phyloP scores from a whole-genome alignment of 495 filamentous ascomycete species.

The Aspergillus ellipticus region DNA sequence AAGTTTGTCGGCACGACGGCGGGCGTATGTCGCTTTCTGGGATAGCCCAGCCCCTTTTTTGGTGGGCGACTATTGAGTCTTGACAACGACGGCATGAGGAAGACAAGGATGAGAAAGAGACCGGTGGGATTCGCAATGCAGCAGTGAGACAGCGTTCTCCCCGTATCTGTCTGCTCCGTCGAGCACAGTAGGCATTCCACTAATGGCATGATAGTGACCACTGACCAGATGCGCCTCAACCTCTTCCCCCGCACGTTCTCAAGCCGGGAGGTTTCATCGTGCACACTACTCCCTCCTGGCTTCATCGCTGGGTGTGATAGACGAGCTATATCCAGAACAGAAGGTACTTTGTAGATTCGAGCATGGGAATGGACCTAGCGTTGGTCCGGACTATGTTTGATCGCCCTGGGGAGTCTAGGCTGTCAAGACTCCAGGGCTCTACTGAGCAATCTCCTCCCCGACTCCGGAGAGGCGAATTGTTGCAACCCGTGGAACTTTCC shows the following conservation, averaged over 20 bases:
- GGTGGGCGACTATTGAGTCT: no score
- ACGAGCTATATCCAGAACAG: neutral
- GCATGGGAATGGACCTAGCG: neutral
- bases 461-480: neutral
- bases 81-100: no score
- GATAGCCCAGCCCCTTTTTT: neutral
- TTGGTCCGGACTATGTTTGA: neutral
- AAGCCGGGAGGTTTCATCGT: neutral
- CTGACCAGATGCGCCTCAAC: neutral
- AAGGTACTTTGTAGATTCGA: neutral
- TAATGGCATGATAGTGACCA: neutral
- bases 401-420: neutral
- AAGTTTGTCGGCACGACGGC: neutral
- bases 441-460: no score
- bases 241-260: slow-evolving; percentile 2
- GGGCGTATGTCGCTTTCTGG: neutral
- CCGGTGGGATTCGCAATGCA: no score
- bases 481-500: neutral
- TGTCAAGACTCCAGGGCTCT: neutral
- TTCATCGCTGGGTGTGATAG: neutral
- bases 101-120: no score
- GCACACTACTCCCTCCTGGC: neutral
- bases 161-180: no score
- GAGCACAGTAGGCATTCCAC: neutral
- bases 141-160: no score